These are phyloP conservation scores for Pichia cabralensis DNA, from an alignment of 805 yeast genomes.

Conservation along the genomic window DNA sequence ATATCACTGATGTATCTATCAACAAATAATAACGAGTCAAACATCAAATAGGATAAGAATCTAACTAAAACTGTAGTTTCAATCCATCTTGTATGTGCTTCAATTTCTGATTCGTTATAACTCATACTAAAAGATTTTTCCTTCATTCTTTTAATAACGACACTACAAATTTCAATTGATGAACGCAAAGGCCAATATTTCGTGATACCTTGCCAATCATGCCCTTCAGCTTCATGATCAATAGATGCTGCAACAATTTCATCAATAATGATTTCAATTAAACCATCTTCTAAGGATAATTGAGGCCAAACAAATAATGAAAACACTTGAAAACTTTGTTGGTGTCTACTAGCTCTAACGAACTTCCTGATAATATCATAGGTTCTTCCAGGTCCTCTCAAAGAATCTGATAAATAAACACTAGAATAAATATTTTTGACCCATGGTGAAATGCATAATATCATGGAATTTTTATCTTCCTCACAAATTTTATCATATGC, in stretches of 20 bases:
- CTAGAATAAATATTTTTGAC: constrained; percentile 50
- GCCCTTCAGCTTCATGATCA: constrained; percentile 69
- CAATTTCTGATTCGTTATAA: constrained; percentile 33
- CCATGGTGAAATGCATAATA: constrained; percentile 64
- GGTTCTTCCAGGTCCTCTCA: constrained; percentile 50
- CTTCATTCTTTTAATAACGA: constrained; percentile 48
- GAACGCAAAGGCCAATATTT: constrained; percentile 57
- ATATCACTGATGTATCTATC: constrained; percentile 64
- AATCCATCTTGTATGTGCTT: constrained; percentile 51
- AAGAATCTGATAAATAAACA: constrained; percentile 45
- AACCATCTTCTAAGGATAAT: constrained; percentile 49
- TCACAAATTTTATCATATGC: constrained; percentile 35
- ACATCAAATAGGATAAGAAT: constrained; percentile 54
- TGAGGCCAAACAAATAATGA: constrained; percentile 59
- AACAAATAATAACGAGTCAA: constrained; percentile 54
- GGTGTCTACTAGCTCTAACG: constrained; percentile 45
- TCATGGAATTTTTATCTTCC: constrained; percentile 30
- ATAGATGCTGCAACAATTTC: constrained; percentile 67
- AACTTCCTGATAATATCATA: constrained; percentile 53
- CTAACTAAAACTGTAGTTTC: constrained; percentile 62
- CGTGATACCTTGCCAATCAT: constrained; percentile 54
- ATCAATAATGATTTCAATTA: constrained; percentile 51
- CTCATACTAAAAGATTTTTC: constrained; percentile 41
- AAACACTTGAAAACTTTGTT: constrained; percentile 41
- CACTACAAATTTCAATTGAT: constrained; percentile 62